Conservation (phyloP, 2,329 filamentous ascomycete species). For the Biscogniauxia sp. region DNA sequence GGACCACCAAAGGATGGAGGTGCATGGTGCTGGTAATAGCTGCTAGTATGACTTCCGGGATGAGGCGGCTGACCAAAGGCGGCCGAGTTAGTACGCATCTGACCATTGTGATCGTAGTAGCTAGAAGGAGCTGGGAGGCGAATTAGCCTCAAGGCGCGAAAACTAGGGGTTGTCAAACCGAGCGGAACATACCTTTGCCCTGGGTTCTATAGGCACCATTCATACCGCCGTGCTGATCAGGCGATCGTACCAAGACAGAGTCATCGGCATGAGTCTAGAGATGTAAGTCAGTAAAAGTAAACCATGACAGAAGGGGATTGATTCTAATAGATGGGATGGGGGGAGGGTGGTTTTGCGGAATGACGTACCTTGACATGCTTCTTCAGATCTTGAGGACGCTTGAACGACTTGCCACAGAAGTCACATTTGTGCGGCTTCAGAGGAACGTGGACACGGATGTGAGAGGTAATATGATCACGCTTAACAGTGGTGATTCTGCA, state of each 20-base stretch:
- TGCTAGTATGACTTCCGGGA: conserved; percentile 53
- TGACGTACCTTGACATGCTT: conserved; percentile 84
- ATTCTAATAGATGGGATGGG: neutral
- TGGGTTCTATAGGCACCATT: conserved; percentile 51
- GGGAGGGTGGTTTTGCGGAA: neutral
- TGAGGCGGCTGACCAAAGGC: conserved; percentile 48
- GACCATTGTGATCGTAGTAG: conserved; percentile 65
- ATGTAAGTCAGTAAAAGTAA: conserved; percentile 4
- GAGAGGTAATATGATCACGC: conserved; percentile 97
- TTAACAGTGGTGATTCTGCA: conserved; percentile 97
- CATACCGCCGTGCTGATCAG: conserved; percentile 49
- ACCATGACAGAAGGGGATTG: neutral
- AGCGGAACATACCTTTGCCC: conserved; percentile 49
- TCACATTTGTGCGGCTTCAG: conserved; percentile 99
- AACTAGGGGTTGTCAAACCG: conserved; percentile 24
- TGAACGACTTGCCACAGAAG: conserved; percentile 98
- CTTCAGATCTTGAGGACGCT: conserved; percentile 97
- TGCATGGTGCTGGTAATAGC: conserved; percentile 58
- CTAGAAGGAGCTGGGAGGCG: conserved; percentile 47
- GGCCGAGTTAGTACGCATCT: conserved; percentile 57
- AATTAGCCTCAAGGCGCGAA: conserved; percentile 41
- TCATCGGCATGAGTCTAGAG: conserved; percentile 86
- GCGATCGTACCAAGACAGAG: conserved; percentile 65
- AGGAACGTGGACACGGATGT: conserved; percentile 98
- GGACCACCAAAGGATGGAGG: conserved; percentile 60